phyloP scores from a whole-genome alignment of 345 rosid species.

The Microthlaspi erraticum region DNA sequence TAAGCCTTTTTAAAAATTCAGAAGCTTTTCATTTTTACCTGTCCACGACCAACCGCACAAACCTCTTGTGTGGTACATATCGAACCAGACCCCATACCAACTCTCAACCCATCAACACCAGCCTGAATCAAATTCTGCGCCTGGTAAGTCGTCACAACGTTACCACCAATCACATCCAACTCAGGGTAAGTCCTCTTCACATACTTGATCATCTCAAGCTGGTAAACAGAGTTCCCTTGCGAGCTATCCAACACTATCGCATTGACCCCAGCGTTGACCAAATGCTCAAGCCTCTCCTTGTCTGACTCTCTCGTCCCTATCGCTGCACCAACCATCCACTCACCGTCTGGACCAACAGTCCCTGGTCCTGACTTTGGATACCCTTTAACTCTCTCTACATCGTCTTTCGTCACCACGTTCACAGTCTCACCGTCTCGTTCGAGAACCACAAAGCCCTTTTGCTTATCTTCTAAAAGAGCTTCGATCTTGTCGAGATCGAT shows the following conservation, averaged over 20 bases:
- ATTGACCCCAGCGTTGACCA: conserved; percentile 72
- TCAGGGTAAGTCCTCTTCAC: conserved; percentile 68
- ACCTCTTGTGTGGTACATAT: conserved; percentile 98
- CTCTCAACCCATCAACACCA: conserved; percentile 83
- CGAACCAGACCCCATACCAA: conserved; percentile 97
- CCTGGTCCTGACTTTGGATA: conserved; percentile 74
- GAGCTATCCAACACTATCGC: conserved; percentile 88
- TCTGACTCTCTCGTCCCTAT: conserved; percentile 83
- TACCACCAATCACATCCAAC: conserved; percentile 89
- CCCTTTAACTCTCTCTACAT: conserved; percentile 71
- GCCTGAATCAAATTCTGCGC: conserved; percentile 86
- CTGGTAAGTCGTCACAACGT: conserved; percentile 84
- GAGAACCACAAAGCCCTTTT: conserved; percentile 60
- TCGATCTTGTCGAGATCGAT: conserved; percentile 62
- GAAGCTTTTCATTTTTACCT: conserved; percentile 55
- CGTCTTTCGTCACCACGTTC: conserved; percentile 70
- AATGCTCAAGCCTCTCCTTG: conserved; percentile 76
- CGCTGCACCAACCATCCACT: conserved; percentile 95
- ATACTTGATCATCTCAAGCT: conserved; percentile 86
- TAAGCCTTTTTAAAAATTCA: background rate
- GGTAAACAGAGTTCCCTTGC: conserved; percentile 88
- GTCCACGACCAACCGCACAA: conserved; percentile 94
- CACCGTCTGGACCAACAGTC: conserved; percentile 70
- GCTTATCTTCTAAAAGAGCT: conserved; percentile 49
- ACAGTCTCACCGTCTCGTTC: conserved; percentile 65